phyloP scores from a whole-genome alignment of 768 basidiomycete species.

The Lyophyllum shimeji region DNA sequence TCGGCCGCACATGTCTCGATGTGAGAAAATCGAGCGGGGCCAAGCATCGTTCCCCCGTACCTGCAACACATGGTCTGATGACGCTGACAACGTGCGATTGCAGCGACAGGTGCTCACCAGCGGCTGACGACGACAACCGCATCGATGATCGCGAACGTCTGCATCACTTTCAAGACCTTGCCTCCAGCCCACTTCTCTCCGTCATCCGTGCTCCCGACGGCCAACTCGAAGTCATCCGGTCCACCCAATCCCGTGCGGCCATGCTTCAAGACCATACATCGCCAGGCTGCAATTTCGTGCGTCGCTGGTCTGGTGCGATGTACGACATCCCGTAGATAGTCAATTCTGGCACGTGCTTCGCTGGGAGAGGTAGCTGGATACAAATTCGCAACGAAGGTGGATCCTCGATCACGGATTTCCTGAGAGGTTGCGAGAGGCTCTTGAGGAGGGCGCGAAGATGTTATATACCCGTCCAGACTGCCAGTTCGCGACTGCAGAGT shows the following conservation, averaged over 20 bases:
- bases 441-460: constrained; percentile 42
- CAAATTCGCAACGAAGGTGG: constrained; percentile 66
- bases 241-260: constrained; percentile 67
- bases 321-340: constrained; percentile 54
- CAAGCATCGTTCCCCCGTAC: constrained; percentile 82
- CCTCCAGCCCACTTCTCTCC: constrained; percentile 74
- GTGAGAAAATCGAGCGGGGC: constrained; percentile 73
- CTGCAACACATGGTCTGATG: constrained; percentile 31
- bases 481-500: neutral
- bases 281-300: constrained; percentile 78
- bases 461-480: constrained; percentile 55
- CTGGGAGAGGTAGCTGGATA: constrained; percentile 52
- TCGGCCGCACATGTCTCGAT: constrained; percentile 76
- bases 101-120: constrained; percentile 45
- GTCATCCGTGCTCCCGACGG: constrained; percentile 68
- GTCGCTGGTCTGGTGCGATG: constrained; percentile 60
- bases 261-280: constrained; percentile 69
- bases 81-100: neutral
- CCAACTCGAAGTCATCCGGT: constrained; percentile 74
- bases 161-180: constrained; percentile 66
- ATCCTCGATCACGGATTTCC: constrained; percentile 75
- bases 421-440: constrained; percentile 58
- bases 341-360: constrained; percentile 49
- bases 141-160: constrained; percentile 67
- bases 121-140: constrained; percentile 79